Evolutionary conservation across 208 protist genomes (phyloP).

Genomic region (Trypanosoma boissoni): DNA sequence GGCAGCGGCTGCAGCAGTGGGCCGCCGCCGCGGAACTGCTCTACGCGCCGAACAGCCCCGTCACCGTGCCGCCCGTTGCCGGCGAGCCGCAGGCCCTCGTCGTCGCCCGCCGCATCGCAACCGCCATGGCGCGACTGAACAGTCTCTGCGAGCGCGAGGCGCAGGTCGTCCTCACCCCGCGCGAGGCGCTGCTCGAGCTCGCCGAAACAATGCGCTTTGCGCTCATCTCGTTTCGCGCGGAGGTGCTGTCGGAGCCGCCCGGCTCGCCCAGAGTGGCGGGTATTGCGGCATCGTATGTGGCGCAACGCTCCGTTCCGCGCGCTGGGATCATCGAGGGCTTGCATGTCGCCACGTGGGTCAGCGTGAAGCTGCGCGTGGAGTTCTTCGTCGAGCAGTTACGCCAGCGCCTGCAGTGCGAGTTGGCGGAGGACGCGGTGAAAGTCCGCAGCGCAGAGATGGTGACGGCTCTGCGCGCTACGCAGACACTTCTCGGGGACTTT

Average conservation of each 20-base stretch:
- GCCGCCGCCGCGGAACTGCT: conserved; percentile 23
- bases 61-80: conserved; percentile 7
- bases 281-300: conserved; percentile 24
- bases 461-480: conserved; percentile 41
- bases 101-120: conserved; percentile 48
- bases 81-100: conserved; percentile 31
- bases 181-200: conserved; percentile 43
- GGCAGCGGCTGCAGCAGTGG: conserved; percentile 27
- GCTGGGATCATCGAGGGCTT: conserved; percentile 46
- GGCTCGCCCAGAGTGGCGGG: conserved; percentile 7
- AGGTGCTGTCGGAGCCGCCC: conserved; percentile 15
- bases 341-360: conserved; percentile 50
- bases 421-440: conserved; percentile 8
- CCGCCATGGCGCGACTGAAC: conserved; percentile 44
- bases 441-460: conserved; percentile 22
- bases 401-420: conserved; percentile 33
- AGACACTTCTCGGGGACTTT: conserved; percentile 57
- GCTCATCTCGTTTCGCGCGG: conserved; percentile 33
- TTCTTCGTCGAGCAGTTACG: conserved; percentile 40
- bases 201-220: conserved; percentile 48
- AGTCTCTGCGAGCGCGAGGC: conserved; percentile 29
- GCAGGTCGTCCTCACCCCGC: conserved; percentile 35
- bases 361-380: conserved; percentile 65
- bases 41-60: conserved; percentile 24
- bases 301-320: conserved; percentile 41